These are phyloP conservation scores for Cylindrodendrum hubeiense DNA, from an alignment of 2,329 filamentous ascomycete species.

Conservation along the genomic window DNA sequence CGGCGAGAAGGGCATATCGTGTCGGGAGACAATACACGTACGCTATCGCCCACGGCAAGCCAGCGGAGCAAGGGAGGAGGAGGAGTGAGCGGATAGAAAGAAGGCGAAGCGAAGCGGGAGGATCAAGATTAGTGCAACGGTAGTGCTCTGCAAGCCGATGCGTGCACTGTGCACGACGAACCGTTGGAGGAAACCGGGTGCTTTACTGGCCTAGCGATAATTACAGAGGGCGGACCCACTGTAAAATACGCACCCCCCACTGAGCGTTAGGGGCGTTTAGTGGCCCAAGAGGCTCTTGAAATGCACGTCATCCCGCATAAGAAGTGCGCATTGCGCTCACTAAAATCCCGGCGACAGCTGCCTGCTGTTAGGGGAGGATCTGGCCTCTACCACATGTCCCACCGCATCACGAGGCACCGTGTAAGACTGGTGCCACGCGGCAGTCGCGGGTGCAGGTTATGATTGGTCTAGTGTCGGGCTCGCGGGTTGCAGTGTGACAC, in stretches of 20 bases:
- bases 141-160: background rate
- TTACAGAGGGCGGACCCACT: conserved; percentile 34
- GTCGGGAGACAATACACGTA: conserved; percentile 1
- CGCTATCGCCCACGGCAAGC: background rate
- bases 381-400: background rate
- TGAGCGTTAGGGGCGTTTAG: conserved; percentile 33
- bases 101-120: conserved; percentile 15
- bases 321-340: conserved; percentile 14
- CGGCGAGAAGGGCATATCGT: conserved; percentile 26
- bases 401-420: conserved; percentile 12
- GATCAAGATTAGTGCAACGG: conserved; percentile 16
- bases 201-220: conserved; percentile 5
- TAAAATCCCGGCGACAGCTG: conserved; percentile 8
- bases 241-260: conserved; percentile 29
- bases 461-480: conserved; percentile 16
- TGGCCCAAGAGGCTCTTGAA: conserved; percentile 25
- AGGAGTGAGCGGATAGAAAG: background rate
- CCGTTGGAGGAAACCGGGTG: conserved; percentile 38
- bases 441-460: conserved; percentile 1
- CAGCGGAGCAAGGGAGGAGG: background rate
- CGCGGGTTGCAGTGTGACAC: conserved; percentile 19
- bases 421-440: conserved; percentile 15
- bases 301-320: conserved; percentile 41
- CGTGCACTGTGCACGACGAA: conserved; percentile 27
- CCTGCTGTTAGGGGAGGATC: background rate